phyloP scores from a whole-genome alignment of 139 green algal genomes.

The Micromonas pusilla region DNA sequence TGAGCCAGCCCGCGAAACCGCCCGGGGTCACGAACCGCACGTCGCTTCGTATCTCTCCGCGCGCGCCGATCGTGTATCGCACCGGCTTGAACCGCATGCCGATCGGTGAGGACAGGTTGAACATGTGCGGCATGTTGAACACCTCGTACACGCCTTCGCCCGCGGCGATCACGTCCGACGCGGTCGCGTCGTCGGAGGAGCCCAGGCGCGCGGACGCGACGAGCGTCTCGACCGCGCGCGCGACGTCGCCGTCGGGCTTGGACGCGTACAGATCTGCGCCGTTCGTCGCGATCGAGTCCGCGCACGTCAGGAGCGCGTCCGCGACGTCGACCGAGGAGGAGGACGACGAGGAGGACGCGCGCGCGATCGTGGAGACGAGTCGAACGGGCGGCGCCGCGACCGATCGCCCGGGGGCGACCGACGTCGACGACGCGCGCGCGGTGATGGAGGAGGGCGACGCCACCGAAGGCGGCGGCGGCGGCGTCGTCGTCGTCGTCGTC shows the following conservation, averaged over 20 bases:
- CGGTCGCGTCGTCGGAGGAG: neutral
- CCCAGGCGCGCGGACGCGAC: too few relatives aligned
- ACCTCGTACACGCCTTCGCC: conserved; percentile 11
- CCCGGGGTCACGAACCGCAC: neutral
- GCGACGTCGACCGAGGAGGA: neutral
- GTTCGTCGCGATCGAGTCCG: too few relatives aligned
- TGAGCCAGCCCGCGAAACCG: neutral
- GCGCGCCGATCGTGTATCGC: neutral
- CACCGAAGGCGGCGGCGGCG: too few relatives aligned
- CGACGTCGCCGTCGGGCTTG: too few relatives aligned
- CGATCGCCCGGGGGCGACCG: too few relatives aligned
- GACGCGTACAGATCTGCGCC: too few relatives aligned
- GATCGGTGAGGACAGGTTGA: neutral
- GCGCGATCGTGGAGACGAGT: neutral
- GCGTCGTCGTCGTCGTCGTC: too few relatives aligned
- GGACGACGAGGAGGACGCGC: neutral
- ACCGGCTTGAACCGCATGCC: neutral
- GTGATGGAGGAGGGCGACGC: too few relatives aligned
- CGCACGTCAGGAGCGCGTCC: too few relatives aligned
- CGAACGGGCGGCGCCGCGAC: too few relatives aligned
- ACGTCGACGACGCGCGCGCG: too few relatives aligned
- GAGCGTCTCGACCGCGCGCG: too few relatives aligned
- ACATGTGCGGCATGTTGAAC: conserved; percentile 16
- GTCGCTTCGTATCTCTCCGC: conserved; percentile 3
- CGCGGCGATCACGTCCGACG: neutral